phyloP scores from a whole-genome alignment of 192 early-diverging fungal species.

The Spizellomyces sp. region DNA sequence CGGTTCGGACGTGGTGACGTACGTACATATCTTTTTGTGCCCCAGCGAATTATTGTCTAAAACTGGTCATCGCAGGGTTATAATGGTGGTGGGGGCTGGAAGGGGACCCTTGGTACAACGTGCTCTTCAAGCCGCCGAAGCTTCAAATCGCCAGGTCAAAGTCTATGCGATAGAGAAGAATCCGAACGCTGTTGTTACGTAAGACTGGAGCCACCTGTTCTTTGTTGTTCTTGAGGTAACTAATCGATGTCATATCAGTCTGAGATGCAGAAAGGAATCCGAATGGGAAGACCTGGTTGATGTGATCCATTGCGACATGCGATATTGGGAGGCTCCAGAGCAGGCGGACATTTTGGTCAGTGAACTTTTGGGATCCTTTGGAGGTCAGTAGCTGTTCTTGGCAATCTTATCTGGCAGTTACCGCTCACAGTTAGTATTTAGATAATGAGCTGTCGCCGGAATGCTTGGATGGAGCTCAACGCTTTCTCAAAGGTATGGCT shows the following conservation, averaged over 20 bases:
- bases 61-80: constrained; percentile 48
- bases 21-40: not conserved
- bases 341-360: constrained; percentile 90
- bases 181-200: constrained; percentile 86
- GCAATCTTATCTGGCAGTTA: too few species aligned
- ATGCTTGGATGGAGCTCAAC: constrained; percentile 90
- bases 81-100: constrained; percentile 95
- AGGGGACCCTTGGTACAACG: constrained; percentile 93
- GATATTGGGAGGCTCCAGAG: constrained; percentile 72
- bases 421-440: constrained; percentile 10
- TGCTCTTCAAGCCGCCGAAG: constrained; percentile 75
- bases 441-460: constrained; percentile 99
- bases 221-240: constrained; percentile 1
- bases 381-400: constrained; percentile 41
- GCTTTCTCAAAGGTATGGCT: constrained; percentile 64
- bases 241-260: constrained; percentile 37
- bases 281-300: constrained; percentile 82
- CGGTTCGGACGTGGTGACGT: constrained; percentile 16
- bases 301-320: constrained; percentile 91
- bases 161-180: constrained; percentile 97
- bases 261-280: constrained; percentile 71
- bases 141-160: constrained; percentile 57
- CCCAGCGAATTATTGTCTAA: not conserved
- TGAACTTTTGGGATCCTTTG: constrained; percentile 96
- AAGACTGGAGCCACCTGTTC: not conserved